Percentiles rank a stretch among this genome's conserved stretches.
These are phyloP conservation scores for Phytophthora lateralis DNA, from an alignment of 352 stramenopile genomes.

Conservation along the genomic window DNA sequence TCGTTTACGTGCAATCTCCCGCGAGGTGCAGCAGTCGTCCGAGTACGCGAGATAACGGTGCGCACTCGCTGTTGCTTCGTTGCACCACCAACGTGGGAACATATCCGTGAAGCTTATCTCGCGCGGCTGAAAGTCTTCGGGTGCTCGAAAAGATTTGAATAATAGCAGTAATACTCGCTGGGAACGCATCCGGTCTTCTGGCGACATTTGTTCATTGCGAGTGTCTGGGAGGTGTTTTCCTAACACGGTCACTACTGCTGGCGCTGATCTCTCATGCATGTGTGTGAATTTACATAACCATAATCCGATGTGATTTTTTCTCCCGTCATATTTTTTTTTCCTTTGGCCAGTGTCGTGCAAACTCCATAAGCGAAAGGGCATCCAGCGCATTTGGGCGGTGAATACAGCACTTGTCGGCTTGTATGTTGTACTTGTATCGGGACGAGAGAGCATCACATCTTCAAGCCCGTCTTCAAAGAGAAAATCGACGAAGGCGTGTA, in stretches of 20 bases:
- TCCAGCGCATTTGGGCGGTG: background rate
- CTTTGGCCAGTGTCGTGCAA: background rate
- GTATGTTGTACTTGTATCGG: conserved; percentile 1
- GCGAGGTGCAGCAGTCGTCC: conserved; percentile 5
- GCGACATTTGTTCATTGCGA: background rate
- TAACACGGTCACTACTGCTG: background rate
- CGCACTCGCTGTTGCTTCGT: background rate
- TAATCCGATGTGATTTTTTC: background rate
- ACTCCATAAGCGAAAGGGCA: background rate
- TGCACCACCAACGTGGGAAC: background rate
- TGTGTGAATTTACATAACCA: background rate
- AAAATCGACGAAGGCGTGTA: background rate
- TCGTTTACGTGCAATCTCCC: conserved; percentile 6
- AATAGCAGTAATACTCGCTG: background rate
- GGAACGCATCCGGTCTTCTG: background rate
- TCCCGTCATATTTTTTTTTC: conserved; percentile 1
- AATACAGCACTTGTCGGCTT: conserved; percentile 7
- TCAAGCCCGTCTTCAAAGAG: background rate
- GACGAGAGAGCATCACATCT: background rate
- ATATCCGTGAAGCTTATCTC: background rate
- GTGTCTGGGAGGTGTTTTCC: conserved; percentile 3
- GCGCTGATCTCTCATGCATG: background rate
- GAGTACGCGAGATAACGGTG: background rate
- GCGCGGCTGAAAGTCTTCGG: background rate
- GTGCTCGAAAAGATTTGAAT: conserved; percentile 7